Base-by-base conservation (phyloP, 2,329 filamentous ascomycete species). In the Fusarium clavum region DNA sequence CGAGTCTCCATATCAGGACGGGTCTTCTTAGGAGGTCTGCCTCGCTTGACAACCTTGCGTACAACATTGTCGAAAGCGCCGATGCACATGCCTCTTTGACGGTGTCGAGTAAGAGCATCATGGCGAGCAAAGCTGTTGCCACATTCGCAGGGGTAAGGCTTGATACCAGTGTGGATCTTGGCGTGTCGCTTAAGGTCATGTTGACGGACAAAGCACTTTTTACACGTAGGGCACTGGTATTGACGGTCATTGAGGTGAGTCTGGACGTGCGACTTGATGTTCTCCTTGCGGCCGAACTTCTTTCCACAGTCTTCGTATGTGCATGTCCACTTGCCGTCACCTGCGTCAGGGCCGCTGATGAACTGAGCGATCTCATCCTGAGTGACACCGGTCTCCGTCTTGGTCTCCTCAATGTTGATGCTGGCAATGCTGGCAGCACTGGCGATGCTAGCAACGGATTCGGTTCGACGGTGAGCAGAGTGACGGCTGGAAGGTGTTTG, bases 251-350 rank as follows among this genome's bases (percentile, higher is more conserved):
- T 96, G 70, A 99, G 90, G 81, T 99, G 96, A 6, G 96, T 99
- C 81, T 99, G 96, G 16, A 99, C 93, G 79, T 99, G 96, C 1
- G 94, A 97, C 79, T 97, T 97, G 84, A 98, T 98, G 82, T 99
- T 98, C 80, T 99, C 96, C 80, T 98, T 97, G 73, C 96, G 90
- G n/a, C 94, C 95, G 78, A 99, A 98, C 56, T 90, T 89, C 80
- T 97, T 97, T 73, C 90, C 88, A 80, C 96, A 99, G 29, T 90
- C 90, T 11, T 93, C 86, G 61, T 83, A 94, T n/a, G 88, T 81
- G 77, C 92, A 96, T 9, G 90, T 84, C 91, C 92, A 96, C 80
- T 94, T 94, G 73, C 91, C 90, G 73, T 94, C 92, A n/a, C 80
- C 78, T 5, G 89, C 83, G 73, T 93, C 91, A 0, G 92, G 92